Evolutionary conservation across 1,284 basidiomycete species (phyloP).

Genomic region (Baeospora myosura): DNA sequence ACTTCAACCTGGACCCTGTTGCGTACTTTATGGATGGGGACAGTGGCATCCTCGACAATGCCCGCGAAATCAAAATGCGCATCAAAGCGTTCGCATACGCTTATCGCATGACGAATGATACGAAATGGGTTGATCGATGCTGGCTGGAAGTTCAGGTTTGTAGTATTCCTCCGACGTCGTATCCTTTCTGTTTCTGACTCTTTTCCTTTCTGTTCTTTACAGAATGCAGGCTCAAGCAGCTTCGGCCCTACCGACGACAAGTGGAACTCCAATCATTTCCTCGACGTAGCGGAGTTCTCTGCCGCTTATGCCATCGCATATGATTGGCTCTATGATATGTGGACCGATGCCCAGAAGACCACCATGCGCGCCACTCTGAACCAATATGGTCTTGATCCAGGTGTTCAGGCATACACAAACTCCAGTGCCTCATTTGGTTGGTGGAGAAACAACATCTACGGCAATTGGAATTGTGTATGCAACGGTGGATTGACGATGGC

Average conservation of each 20-base stretch:
- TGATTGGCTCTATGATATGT: constrained; percentile 90
- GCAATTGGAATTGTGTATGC: constrained; percentile 99
- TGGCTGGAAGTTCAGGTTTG: constrained; percentile 78
- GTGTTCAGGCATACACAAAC: constrained; percentile 44
- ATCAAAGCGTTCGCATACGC: constrained; percentile 92
- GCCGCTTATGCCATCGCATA: constrained; percentile 88
- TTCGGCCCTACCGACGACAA: constrained; percentile 60
- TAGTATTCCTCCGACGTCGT: constrained; percentile 13
- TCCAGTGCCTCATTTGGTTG: constrained; percentile 41
- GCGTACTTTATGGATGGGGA: constrained; percentile 74
- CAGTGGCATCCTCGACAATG: constrained; percentile 91
- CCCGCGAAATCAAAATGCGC: constrained; percentile 84
- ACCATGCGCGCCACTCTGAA: constrained; percentile 73
- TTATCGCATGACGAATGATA: constrained; percentile 87
- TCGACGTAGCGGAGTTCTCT: constrained; percentile 88
- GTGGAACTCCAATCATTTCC: constrained; percentile 91
- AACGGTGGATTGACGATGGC: constrained; percentile 88
- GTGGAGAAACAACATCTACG: constrained; percentile 52
- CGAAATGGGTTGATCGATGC: constrained; percentile 78
- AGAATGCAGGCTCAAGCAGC: constrained; percentile 38
- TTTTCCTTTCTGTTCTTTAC: too few relatives aligned
- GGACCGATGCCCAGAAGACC: constrained; percentile 67
- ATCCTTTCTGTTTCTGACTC: constrained; percentile 6
- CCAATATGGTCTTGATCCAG: constrained; percentile 69
- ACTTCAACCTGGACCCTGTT: constrained; percentile 55